phyloP scores from a whole-genome alignment of 2,329 filamentous ascomycete species.

The Cladorrhinum sp. region DNA sequence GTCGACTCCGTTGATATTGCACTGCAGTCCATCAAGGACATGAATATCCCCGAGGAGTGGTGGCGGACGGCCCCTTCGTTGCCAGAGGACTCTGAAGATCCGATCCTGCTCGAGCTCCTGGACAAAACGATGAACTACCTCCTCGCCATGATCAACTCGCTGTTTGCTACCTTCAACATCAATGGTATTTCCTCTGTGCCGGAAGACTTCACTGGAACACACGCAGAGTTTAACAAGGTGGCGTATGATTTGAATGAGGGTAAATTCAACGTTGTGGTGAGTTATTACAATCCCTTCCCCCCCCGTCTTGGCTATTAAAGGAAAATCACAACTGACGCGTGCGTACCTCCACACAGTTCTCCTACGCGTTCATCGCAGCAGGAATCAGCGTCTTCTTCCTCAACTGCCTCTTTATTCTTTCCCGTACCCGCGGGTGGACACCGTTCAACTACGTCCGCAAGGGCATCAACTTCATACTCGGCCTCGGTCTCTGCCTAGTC shows the following conservation, averaged over 20 bases:
- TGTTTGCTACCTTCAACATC: slow-evolving; percentile 26
- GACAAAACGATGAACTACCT: background rate
- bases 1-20: slow-evolving; percentile 4
- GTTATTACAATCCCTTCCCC: no score
- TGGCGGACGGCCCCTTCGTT: background rate
- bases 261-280: slow-evolving; percentile 18
- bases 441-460: slow-evolving; percentile 23
- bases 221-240: slow-evolving; percentile 8
- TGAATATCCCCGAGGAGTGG: background rate
- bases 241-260: slow-evolving; percentile 9
- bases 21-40: slow-evolving; percentile 1
- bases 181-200: slow-evolving; percentile 17
- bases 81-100: background rate
- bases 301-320: no score
- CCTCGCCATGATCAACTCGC: slow-evolving; percentile 21
- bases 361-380: slow-evolving; percentile 24
- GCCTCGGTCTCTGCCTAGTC: slow-evolving; percentile 26
- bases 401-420: slow-evolving; percentile 25
- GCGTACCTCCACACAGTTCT: slow-evolving; percentile 14
- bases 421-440: slow-evolving; percentile 17
- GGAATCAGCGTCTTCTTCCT: slow-evolving; percentile 27
- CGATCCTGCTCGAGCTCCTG: background rate
- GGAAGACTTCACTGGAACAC: background rate
- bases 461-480: slow-evolving; percentile 24
- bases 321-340: background rate